Base-by-base conservation (phyloP, 2,329 filamentous ascomycete genomes). In the Cercospora sp. region DNA sequence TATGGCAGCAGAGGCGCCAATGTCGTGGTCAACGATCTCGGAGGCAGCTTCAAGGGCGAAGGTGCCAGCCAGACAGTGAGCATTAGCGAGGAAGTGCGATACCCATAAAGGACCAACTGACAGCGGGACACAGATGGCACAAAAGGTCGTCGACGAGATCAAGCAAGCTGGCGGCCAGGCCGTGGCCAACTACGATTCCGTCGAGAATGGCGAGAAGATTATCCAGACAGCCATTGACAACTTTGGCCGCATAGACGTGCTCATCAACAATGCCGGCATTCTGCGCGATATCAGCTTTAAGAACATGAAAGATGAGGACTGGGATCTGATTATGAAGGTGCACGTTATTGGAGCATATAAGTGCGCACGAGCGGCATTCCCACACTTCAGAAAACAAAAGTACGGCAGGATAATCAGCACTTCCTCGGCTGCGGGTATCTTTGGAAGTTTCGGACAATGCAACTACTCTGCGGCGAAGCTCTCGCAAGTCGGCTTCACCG, bases 391-490 rank as follows among this genome's bases (percentile, higher is more conserved):
- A 78, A 98, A 98, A 85, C 95, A 99, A 84, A 98, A 97, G 88
- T 99, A 92, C 80, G 95, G 95, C 71, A 89, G 95, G 76, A 86
- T 99, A 74, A 97, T 99, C 84, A 98, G 96, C 86, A 98, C 95
- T 26, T 89, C 94, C 43, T 98, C 94, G n/a, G 93, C 93, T 66
- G 94, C 95, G 70, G 95, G 95, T 76, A 86, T 99, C 64, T 98
- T 97, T 80, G 95, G 95, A 77, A 95, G 89, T 83, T 98, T 97
- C 78, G 95, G 94, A 73, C 94, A 98, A 84, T 88, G 90, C 80
- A 98, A 97, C 83, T 99, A 99, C 84, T 97, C 94, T 85, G 94
- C 95, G 69, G 95, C 95, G 78, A 99, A 98, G 85, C 87, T 98
- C 72, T 91, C 92, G 72, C 89, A 97, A 84, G 93, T 99, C 70